Conservation (phyloP, 495 filamentous ascomycete genomes). For the Echria macrotheca region DNA sequence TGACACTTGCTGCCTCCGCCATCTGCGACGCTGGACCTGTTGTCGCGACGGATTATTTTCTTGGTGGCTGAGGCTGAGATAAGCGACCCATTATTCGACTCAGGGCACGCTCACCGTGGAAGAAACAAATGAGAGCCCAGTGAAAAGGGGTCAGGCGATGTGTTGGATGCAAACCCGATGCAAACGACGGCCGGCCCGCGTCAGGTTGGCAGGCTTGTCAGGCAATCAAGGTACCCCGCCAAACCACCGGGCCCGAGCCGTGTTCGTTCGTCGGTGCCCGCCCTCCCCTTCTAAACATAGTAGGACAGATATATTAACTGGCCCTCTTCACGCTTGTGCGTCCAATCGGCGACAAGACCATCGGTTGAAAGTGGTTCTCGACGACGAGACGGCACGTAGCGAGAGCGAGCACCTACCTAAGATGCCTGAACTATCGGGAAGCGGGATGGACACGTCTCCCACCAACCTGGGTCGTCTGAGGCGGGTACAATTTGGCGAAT, state of each 20-base stretch:
- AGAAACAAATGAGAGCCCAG: not conserved
- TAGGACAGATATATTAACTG: not conserved
- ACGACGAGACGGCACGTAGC: not conserved
- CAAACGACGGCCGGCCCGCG: no score
- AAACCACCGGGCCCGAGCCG: not conserved
- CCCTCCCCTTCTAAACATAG: not conserved
- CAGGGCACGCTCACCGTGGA: not conserved
- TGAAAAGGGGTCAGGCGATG: no score
- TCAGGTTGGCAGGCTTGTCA: not conserved
- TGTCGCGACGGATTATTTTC: not conserved
- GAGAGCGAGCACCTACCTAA: not conserved
- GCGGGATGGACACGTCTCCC: not conserved
- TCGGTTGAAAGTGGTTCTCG: not conserved
- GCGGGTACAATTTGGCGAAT: not conserved
- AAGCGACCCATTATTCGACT: not conserved
- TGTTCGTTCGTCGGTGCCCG: not conserved
- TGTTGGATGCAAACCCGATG: no score
- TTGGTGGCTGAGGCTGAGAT: not conserved
- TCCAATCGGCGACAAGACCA: slow-evolving; percentile 3
- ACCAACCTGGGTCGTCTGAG: not conserved
- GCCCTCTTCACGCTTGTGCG: slow-evolving; percentile 5
- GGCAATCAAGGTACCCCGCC: not conserved
- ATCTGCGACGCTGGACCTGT: not conserved
- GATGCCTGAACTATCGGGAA: not conserved
- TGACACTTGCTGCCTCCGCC: not conserved